These are phyloP conservation scores for Barbarea vulgaris DNA, from an alignment of 345 rosid genomes.

Conservation along the genomic window DNA sequence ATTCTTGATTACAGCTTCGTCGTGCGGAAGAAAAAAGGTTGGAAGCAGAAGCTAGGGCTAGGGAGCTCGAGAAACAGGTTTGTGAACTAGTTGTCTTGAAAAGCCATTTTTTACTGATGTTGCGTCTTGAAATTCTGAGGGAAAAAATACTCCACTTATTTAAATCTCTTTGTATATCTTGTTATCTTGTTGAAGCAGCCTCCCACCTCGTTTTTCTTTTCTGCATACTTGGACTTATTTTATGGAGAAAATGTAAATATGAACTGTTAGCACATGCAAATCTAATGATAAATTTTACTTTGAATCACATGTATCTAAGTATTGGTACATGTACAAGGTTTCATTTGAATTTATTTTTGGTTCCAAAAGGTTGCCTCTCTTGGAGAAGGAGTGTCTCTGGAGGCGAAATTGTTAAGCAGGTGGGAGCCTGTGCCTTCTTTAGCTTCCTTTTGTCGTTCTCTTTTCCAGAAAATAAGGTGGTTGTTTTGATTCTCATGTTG, in stretches of 20 bases:
- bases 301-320: background rate
- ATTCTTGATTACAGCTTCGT: slow-evolving; percentile 63
- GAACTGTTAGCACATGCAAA: slow-evolving; percentile 4
- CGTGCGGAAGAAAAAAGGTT: slow-evolving; percentile 75
- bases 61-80: slow-evolving; percentile 99
- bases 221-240: background rate
- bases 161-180: slow-evolving; percentile 6
- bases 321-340: slow-evolving; percentile 27
- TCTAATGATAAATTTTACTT: slow-evolving; percentile 7
- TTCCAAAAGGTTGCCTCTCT: slow-evolving; percentile 83
- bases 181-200: slow-evolving; percentile 10
- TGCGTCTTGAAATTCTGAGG: background rate
- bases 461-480: slow-evolving; percentile 5
- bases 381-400: slow-evolving; percentile 96
- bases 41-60: slow-evolving; percentile 93
- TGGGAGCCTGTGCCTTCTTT: slow-evolving; percentile 36
- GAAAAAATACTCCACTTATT: background rate
- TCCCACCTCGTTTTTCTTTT: slow-evolving; percentile 10
- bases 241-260: background rate
- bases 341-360: slow-evolving; percentile 30
- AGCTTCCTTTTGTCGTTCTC: slow-evolving; percentile 25
- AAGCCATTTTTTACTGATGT: slow-evolving; percentile 1
- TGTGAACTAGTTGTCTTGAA: slow-evolving; percentile 13
- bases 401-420: slow-evolving; percentile 94
- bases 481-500: slow-evolving; percentile 15